Base-by-base conservation (phyloP, 1,284 basidiomycete genomes). In the Schizophyllum amplum region DNA sequence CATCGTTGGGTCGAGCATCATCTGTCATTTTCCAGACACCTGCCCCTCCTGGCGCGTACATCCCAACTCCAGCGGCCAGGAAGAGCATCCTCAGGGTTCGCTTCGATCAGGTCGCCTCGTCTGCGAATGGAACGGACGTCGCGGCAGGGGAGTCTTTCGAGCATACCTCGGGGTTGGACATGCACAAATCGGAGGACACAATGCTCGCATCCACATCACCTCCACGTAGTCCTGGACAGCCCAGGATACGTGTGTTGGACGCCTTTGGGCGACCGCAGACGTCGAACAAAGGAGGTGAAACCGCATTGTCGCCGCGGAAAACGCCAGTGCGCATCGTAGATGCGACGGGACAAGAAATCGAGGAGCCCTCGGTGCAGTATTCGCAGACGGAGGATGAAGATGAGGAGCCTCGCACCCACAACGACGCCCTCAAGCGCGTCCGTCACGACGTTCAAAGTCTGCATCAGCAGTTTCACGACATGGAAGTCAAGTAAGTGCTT, bases 1-100 rank as follows among this genome's bases (percentile, higher is more conserved):
- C 73, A 33, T 75, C 79, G 20, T 63, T 79, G 47, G 75, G 76
- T 17, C 74, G 74, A 59, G 72, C 72, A 24, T 70, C 67, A 9
- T 68, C 77, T 9, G 67, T 80, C 7, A 74, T 78, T 23, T 59
- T 71, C 26, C 79, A 78, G 57, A 89, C 86, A 1, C 87, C 87
- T 47, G 82, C 78, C 4, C 80, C 79, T 5, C 87, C 87, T n/a
- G 87, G 87, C 23, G 85, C 76, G 33, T 89, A 86, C 85, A 61
- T 80, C 52, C 67, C 72, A 5, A 88, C 87, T 20, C 86, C 87
- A 9, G 73, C 68, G 5, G 66, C 72, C 2, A 71, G 73, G 59
- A 75, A 80, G 64, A 86, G 83, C 64, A 68, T 74, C 17, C 62
- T 72, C 54, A 75, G 75, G 60, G 87, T 90, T 54, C 81, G 87